Base-by-base conservation (phyloP, 768 basidiomycete genomes). In the Leccinum olivaceopallidum region DNA sequence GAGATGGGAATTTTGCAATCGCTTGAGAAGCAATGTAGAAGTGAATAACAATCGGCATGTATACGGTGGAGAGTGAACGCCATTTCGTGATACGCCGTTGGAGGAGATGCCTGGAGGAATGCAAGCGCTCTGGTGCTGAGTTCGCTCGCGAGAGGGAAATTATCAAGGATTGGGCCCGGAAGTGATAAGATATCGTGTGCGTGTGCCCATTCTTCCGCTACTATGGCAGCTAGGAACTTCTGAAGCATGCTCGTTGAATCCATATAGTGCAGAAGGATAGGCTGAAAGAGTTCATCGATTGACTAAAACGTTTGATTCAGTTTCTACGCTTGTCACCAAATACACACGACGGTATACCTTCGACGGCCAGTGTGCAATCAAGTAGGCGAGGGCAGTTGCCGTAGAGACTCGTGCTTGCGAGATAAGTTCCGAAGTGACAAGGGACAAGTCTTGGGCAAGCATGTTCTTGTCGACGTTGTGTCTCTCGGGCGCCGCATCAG, bases 381-480 rank as follows among this genome's bases (percentile, higher is more conserved):
- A 67, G 65, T 82, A 79, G 4, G 94, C 90, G 28, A 98, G 73
- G 2, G 94, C 92, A 1, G 83, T 85, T 1, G 93, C 89, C 5
- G 88, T 83, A 7, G 89, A 85, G 6, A 98, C 75, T 24, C 95
- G 82, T 18, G 92, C 93, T 63, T 90, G 86, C 59, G 95, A 71
- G 39, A 94, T 85, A 5, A 85, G 76, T 67, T 97, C 94, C 24
- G 83, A 75, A 6, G 88, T 79, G 34, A 98, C 82, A 39, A 99
- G 79, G 1, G 92, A 86, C 48, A 94, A 77, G 71, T 99, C 97
- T 70, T 98, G 95, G 5, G 84, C 80, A 24, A 98, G 80, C 88
- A 98, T 94, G 60, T 90, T 90, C 80, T 94, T 98, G 78, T 99
- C 97, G 34, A 98, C 93, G 67, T 97, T 95, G 71, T 98, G 93